Conservation (phyloP, 2,329 filamentous ascomycete genomes). For the Xylaria digitata region DNA sequence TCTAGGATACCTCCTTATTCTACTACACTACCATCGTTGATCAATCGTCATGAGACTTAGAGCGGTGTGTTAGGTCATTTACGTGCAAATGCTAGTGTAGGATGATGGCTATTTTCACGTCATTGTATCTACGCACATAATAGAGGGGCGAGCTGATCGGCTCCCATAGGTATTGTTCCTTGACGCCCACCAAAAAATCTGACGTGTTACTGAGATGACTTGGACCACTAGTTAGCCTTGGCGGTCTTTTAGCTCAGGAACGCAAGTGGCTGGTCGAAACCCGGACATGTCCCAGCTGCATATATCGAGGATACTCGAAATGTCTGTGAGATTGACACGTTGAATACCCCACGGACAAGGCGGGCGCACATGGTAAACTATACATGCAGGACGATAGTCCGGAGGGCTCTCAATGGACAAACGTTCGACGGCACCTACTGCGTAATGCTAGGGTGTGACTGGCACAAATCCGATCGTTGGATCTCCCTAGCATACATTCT, state of each 20-base stretch:
- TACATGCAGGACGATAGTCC: slow-evolving; percentile 43
- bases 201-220: slow-evolving; percentile 34
- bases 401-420: slow-evolving; percentile 43
- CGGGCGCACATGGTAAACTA: slow-evolving; percentile 35
- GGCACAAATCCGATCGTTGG: slow-evolving; percentile 15
- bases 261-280: slow-evolving; percentile 31
- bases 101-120: neutral
- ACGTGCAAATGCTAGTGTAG: neutral
- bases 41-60: slow-evolving; percentile 2
- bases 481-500: neutral
- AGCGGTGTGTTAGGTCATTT: slow-evolving; percentile 8
- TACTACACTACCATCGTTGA: neutral
- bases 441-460: slow-evolving; percentile 15
- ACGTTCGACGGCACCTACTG: slow-evolving; percentile 20
- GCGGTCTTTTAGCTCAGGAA: slow-evolving; percentile 26
- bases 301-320: slow-evolving; percentile 38
- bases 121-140: neutral
- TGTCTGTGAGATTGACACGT: slow-evolving; percentile 50
- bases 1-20: neutral
- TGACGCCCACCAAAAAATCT: slow-evolving; percentile 28
- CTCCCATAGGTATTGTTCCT: neutral
- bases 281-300: slow-evolving; percentile 30
- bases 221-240: slow-evolving; percentile 21
- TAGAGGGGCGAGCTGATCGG: slow-evolving; percentile 13
- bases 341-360: slow-evolving; percentile 43